Base-by-base conservation (phyloP, 2,329 filamentous ascomycete genomes). In the Nothomitra cinnamomea region DNA sequence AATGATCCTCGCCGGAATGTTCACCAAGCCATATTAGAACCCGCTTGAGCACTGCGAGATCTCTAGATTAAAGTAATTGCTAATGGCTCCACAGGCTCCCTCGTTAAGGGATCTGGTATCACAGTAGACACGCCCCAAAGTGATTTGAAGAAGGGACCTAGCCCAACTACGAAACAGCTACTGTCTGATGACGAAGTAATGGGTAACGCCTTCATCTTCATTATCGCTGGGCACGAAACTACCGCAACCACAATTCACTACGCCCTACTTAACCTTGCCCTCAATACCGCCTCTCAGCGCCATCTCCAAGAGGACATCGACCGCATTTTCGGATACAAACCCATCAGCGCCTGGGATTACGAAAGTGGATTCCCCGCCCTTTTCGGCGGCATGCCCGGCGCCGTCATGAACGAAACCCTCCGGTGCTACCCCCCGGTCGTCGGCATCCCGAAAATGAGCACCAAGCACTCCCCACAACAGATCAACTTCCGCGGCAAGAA, bases 161-260 rank as follows among this genome's bases (percentile, higher is more conserved):
- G n/a, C 17, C 53, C 54, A 19, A 51, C 41, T 43, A 53, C 61
- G 21, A 59, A 64, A 57, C 68, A 66, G 12, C 64, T 65, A 17
- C 65, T 83, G n/a, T 72, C 67, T 3, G 76, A 80, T 57, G 72
- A 73, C 3, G 83, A 88, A 54, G 82, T 89, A 55, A 68, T 85
- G 25, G 83, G 83, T 51, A 88, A 88, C 61, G 79, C 83, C 21
- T 77, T 77, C 56, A 71, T 76, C 50, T 68, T 78, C 56, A 74
- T 77, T 56, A 71, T 89, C 1, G 85, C 86, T 0, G 86, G 86
- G 12, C 85, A 92, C 65, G 86, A 92, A 66, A 89, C 85, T 1
- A 84, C 84, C 1, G 85, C 85, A 49, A 87, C 85, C 64, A 76
- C 78, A 2, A 71, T 88, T 40, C 82, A 89, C 66, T 88, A 85